A percentile compares a stretch with the other conserved stretches of the same genome.
phyloP scores from a whole-genome alignment of 495 filamentous ascomycete genomes.

The Hypoxylon lenormandii region DNA sequence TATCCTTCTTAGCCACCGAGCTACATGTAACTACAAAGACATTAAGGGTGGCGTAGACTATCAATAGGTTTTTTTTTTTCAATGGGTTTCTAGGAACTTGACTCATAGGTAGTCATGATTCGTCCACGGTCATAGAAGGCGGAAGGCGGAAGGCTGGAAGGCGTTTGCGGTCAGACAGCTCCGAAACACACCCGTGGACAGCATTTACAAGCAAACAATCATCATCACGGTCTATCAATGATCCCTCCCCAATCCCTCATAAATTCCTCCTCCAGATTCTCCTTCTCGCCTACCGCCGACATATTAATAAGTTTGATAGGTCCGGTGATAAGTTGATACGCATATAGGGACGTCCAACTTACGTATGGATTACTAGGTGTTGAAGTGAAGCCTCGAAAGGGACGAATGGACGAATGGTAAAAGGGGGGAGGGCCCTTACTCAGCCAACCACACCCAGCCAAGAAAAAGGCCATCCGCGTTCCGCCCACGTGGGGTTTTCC shows the following conservation, averaged over 20 bases:
- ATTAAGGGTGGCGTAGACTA: constrained; percentile 14
- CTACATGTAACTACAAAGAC: constrained; percentile 18
- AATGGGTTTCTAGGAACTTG: too few relatives aligned
- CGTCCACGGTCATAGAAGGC: too few relatives aligned
- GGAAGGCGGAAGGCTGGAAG: too few relatives aligned
- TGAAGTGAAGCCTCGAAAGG: constrained; percentile 23
- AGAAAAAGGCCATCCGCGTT: constrained; percentile 3
- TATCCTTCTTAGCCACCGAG: constrained; percentile 1
- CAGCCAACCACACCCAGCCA: constrained; percentile 35
- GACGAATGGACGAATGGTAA: too few relatives aligned
- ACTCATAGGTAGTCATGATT: too few relatives aligned
- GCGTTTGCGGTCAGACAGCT: too few relatives aligned
- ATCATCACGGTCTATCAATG: too few relatives aligned
- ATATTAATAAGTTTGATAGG: constrained; percentile 16
- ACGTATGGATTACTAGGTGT: constrained; percentile 30
- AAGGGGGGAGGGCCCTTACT: constrained; percentile 35
- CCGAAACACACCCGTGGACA: too few relatives aligned
- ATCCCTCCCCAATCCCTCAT: too few relatives aligned
- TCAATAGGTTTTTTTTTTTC: too few relatives aligned
- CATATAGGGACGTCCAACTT: constrained; percentile 4
- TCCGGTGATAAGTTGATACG: background rate
- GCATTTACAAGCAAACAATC: too few relatives aligned
- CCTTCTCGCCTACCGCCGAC: constrained; percentile 1
- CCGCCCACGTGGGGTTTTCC: constrained; percentile 39
- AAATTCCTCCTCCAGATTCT: too few relatives aligned